Conservation (phyloP, 176 grass and related monocot species). For the Coix lacrymajobi region DNA sequence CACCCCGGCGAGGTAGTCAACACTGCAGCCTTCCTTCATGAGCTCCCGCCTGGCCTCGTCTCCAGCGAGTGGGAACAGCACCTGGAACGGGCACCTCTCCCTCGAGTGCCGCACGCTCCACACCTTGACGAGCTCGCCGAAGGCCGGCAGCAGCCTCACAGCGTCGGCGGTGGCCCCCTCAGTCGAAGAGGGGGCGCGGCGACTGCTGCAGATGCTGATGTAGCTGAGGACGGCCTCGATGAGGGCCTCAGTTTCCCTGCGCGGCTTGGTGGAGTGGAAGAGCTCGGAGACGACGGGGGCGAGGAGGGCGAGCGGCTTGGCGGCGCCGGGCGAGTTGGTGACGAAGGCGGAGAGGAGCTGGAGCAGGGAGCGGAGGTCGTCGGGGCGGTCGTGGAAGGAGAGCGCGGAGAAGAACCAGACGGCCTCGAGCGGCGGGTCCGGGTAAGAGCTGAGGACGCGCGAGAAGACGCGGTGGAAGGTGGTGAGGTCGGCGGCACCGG, state of each 20-base stretch:
- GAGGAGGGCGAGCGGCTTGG: conserved; percentile 80
- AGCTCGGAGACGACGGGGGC: conserved; percentile 82
- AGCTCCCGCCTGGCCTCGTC: conserved; percentile 61
- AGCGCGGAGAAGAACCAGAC: conserved; percentile 94
- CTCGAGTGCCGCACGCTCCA: conserved; percentile 67
- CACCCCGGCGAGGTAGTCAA: conserved; percentile 69
- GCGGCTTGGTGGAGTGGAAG: conserved; percentile 61
- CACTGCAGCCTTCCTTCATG: conserved; percentile 59
- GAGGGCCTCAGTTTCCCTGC: conserved; percentile 59
- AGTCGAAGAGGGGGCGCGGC: not conserved
- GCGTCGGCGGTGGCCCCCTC: conserved; percentile 4
- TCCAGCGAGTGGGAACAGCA: conserved; percentile 72
- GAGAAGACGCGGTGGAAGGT: conserved; percentile 79
- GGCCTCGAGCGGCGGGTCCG: conserved; percentile 78
- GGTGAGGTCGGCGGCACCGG: conserved; percentile 74
- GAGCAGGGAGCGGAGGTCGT: conserved; percentile 62
- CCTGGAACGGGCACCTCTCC: conserved; percentile 50
- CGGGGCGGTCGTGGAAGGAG: conserved; percentile 68
- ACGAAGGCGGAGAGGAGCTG: conserved; percentile 69
- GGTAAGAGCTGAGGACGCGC: conserved; percentile 56
- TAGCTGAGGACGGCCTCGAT: conserved; percentile 75
- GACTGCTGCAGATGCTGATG: conserved; percentile 82
- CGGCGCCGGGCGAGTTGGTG: conserved; percentile 36
- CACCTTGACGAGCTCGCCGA: conserved; percentile 77
- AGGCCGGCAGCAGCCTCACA: conserved; percentile 48